Evolutionary conservation across 352 stramenopile species (phyloP).

Genomic region (Pythium rishiriense): DNA sequence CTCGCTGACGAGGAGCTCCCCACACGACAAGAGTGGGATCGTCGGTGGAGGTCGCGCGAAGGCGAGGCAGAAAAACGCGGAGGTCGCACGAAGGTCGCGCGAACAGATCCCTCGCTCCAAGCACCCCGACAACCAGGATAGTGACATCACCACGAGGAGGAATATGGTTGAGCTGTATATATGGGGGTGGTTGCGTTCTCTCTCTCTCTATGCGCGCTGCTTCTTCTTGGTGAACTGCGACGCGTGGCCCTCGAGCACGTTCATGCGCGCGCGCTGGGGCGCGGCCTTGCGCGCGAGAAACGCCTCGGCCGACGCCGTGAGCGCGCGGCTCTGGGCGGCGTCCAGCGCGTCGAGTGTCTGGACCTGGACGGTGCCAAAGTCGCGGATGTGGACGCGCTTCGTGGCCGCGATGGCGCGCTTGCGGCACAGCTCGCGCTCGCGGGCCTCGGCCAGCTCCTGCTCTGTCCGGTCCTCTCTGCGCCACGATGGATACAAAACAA

Average conservation of each 20-base stretch:
- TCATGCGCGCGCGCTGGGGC: conserved; percentile 60
- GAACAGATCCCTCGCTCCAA: background rate
- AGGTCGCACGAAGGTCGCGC: conserved; percentile 14
- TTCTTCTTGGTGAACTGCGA: conserved; percentile 80
- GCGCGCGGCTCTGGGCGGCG: conserved; percentile 38
- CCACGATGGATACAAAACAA: background rate
- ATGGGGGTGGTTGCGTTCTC: background rate
- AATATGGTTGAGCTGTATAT: background rate
- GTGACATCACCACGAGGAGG: conserved; percentile 3
- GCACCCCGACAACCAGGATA: too few relatives aligned
- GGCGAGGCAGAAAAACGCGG: background rate
- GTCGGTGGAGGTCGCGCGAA: conserved; percentile 12
- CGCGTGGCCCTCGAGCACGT: conserved; percentile 64
- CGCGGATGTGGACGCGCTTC: conserved; percentile 64
- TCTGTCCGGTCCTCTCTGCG: conserved; percentile 56
- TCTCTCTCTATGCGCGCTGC: conserved; percentile 34
- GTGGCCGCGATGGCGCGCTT: conserved; percentile 25
- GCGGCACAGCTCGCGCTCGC: conserved; percentile 19
- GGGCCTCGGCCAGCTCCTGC: conserved; percentile 38
- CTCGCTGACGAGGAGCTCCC: conserved; percentile 11
- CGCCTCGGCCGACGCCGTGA: conserved; percentile 44
- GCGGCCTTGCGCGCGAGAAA: conserved; percentile 59
- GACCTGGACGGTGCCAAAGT: conserved; percentile 77
- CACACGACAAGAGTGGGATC: conserved; percentile 25
- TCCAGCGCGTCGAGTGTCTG: conserved; percentile 60